Evolutionary conservation across 495 filamentous ascomycete genomes (phyloP), one percentile per base, ranked within the genome.

Genomic region (Xylaria grammica): DNA sequence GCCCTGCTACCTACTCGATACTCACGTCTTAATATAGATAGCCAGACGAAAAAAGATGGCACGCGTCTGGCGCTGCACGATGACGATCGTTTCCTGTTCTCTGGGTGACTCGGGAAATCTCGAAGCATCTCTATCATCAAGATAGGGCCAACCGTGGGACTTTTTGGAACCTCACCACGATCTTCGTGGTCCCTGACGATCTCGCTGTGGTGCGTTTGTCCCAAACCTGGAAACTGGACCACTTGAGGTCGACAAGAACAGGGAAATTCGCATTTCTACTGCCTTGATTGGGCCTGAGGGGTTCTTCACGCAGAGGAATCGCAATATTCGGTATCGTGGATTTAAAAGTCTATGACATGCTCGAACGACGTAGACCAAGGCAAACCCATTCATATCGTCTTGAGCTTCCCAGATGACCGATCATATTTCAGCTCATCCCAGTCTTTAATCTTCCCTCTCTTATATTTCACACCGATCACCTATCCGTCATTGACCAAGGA

Each of bases 11-110:
- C 32, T 11, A 36, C 11, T 11, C 32, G 32, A 36, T 5, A 36
- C 11, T 11, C 32, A 11, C 4, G 32, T 36, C 40, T 57, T 57
- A 57, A 57, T 57, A 11, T 57, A 55, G 32, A 40, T n/a, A 26
- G 24, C 38, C 15, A 38, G 22, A 27, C 19, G 10, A 10, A 45
- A 32, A 29, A 20, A 45, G 0, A 30, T 58, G 19, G 38, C 54
- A 22, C 26, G 20, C 6, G 24, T 10, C 15, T 9, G 15, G 15
- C 1, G 32, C 29, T 59, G 56, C 42, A 59, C 27, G 19, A 59
- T 48, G 56, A 59, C 42, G 56, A 59, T 59, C 56, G 29, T 48
- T 59, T 59, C 56, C 56, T 48, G 29, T 15, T 59, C 42, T n/a
- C 19, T 46, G 42, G 56, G 36, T 59, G 7, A 24, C 10, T 27